Evolutionary conservation across 2,329 filamentous ascomycete genomes (phyloP).

Genomic region (Neurospora sp.): DNA sequence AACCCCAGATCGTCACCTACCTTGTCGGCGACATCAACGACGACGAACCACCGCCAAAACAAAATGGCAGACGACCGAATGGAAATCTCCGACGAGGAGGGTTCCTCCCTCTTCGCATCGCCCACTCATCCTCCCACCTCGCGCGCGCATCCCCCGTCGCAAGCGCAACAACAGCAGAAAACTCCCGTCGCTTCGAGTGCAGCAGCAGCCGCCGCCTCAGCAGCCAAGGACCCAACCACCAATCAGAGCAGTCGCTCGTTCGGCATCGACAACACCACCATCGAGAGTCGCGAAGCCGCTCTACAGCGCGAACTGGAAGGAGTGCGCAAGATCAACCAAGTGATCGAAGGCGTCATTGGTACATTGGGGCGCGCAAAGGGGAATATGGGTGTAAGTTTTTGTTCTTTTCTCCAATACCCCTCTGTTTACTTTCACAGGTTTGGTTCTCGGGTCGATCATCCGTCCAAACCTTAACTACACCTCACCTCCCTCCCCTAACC

Average conservation of each 20-base stretch:
- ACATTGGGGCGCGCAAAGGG: slow-evolving; percentile 62
- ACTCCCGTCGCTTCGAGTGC: neutral
- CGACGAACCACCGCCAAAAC: neutral
- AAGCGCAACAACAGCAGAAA: slow-evolving; percentile 3
- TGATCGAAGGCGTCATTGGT: slow-evolving; percentile 69
- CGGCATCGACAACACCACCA: slow-evolving; percentile 37
- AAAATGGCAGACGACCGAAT: slow-evolving; percentile 33
- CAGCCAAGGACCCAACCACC: slow-evolving; percentile 28
- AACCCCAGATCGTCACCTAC: neutral
- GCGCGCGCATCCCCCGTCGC: slow-evolving; percentile 9
- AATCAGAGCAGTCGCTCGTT: slow-evolving; percentile 34
- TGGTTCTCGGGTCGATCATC: neutral
- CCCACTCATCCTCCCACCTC: slow-evolving; percentile 7
- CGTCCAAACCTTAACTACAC: neutral
- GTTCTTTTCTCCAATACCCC: neutral
- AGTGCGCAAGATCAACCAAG: slow-evolving; percentile 76
- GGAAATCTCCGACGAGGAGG: slow-evolving; percentile 32
- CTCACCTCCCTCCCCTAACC: neutral
- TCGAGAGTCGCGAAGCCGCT: slow-evolving; percentile 59
- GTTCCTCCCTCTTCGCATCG: slow-evolving; percentile 21
- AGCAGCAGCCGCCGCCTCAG: slow-evolving; percentile 17
- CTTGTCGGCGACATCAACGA: neutral
- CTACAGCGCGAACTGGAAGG: slow-evolving; percentile 73
- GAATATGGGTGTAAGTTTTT: slow-evolving; percentile 60
- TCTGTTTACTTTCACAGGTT: neutral